Evolutionary conservation across 768 basidiomycete genomes (phyloP), one percentile per base, ranked within the genome.

Genomic region (Clathrus columnatus): DNA sequence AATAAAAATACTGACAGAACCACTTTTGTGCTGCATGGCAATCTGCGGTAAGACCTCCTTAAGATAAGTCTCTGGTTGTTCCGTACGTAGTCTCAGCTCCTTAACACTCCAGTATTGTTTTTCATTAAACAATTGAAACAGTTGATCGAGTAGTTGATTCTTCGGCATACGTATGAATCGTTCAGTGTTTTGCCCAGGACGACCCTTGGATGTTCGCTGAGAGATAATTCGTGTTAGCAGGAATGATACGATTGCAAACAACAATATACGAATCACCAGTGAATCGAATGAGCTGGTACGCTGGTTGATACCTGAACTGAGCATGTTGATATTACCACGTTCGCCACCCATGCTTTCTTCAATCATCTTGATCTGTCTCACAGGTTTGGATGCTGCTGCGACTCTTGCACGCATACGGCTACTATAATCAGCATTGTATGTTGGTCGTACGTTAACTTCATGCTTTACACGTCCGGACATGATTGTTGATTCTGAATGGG

Each of bases 81-180:
- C 84, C 0, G 87, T 88, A 59, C 79, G 80, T 63, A 90, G 85
- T 43, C 88, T 80, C 52, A 92, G 71, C 1, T 79, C 72, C 60
- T 84, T 84, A 66, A 92, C 83, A 56, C 80, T 74, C 92, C 92
- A 97, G 50, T 82, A 83, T n/a, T 84, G 79, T 44, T 78, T 78
- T 58, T 91, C 83, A 57, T 80, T 78, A 74, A 94, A 97, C 5
- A 84, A 73, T 1, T 70, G 61, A 70, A 94, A 94, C 42, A 96
- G 75, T 53, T 85, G 71, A 67, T 96, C 91, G 67, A 91, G 75
- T 7, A 96, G 78, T 64, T 94, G 87, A 70, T 91, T 87, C 53
- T 85, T 78, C 5, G 91, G 90, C 70, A 96, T 84, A 66, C 93
- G 88, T n/a, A 87, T 85, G 81, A 89, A 87, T 61, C 88, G 86